A percentile compares a stretch with the other conserved stretches of the same genome.
Evolutionary conservation across 345 rosid species (phyloP).

Genomic region (Eucalyptus urophylla): DNA sequence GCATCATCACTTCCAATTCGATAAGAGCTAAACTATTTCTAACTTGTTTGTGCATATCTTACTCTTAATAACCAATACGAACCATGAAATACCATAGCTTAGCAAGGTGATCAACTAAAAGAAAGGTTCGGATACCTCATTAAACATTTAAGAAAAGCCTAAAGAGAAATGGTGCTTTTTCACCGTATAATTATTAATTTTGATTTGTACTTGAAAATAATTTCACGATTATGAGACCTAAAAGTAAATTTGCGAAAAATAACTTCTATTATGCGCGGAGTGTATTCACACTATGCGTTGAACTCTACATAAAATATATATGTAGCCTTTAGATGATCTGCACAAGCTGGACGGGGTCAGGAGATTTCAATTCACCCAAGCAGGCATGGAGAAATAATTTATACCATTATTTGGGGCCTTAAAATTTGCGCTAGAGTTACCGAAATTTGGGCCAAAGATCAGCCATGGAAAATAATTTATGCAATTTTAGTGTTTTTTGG

Average conservation of each 20-base stretch:
- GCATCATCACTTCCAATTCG: rapidly evolving
- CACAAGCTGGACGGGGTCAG: neutral
- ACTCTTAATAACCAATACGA: too few relatives aligned
- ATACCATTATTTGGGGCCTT: neutral
- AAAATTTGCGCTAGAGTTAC: neutral
- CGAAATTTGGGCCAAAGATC: neutral
- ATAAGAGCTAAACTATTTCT: neutral
- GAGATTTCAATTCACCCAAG: neutral
- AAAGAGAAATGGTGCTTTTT: neutral
- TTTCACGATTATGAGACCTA: neutral
- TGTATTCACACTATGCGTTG: neutral
- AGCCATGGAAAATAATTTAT: neutral
- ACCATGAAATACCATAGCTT: neutral
- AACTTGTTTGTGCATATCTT: neutral
- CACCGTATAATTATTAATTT: too few relatives aligned
- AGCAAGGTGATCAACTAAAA: rapidly evolving
- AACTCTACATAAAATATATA: neutral
- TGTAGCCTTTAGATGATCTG: neutral
- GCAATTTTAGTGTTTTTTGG: neutral
- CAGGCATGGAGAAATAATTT: neutral
- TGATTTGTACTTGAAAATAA: neutral
- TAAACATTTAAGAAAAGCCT: too few relatives aligned
- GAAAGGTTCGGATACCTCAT: neutral
- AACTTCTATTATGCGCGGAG: neutral
- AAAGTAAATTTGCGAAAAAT: neutral